Percentiles rank a stretch among this genome's conserved stretches.
Conservation (phyloP, 2,329 filamentous ascomycete species). For the Saccharata proteae region DNA sequence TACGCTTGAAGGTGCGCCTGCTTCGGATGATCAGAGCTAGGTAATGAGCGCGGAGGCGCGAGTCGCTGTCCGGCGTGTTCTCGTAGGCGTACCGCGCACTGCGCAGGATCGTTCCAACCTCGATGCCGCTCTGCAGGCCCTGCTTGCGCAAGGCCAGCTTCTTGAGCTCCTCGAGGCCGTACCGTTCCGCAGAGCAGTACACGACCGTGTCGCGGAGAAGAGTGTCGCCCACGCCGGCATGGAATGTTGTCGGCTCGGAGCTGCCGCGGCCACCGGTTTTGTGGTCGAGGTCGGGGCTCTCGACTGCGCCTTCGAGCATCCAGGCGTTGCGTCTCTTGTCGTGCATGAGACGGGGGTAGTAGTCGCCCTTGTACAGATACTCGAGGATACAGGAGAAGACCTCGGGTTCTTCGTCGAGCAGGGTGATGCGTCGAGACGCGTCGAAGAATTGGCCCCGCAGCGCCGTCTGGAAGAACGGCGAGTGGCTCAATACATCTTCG, state of each 20-base stretch:
- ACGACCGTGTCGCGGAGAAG: constrained; percentile 86
- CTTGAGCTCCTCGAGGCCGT: constrained; percentile 87
- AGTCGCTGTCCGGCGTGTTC: constrained; percentile 87
- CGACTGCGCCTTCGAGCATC: constrained; percentile 66
- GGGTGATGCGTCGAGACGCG: constrained; percentile 57
- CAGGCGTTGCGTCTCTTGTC: constrained; percentile 78
- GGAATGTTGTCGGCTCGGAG: constrained; percentile 66
- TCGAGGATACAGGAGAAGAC: constrained; percentile 89
- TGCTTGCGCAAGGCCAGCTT: constrained; percentile 85
- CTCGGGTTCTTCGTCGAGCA: constrained; percentile 74
- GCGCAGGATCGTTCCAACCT: constrained; percentile 81
- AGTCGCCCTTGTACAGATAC: constrained; percentile 95
- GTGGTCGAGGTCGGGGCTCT: constrained; percentile 37
- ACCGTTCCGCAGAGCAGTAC: constrained; percentile 85
- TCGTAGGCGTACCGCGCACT: constrained; percentile 92
- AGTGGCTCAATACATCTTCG: constrained; percentile 79
- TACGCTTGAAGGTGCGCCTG: constrained; percentile 95
- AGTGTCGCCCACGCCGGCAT: constrained; percentile 60
- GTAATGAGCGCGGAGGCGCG: constrained; percentile 88
- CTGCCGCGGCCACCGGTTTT: constrained; percentile 42
- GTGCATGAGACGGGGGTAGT: constrained; percentile 79
- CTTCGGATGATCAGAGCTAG: constrained; percentile 94
- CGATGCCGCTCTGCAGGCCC: constrained; percentile 82
- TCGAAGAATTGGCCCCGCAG: constrained; percentile 63
- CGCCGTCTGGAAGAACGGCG: constrained; percentile 67